phyloP scores from a whole-genome alignment of 202 grass and related monocot species.

The Bolboschoenoplectus hybrid region DNA sequence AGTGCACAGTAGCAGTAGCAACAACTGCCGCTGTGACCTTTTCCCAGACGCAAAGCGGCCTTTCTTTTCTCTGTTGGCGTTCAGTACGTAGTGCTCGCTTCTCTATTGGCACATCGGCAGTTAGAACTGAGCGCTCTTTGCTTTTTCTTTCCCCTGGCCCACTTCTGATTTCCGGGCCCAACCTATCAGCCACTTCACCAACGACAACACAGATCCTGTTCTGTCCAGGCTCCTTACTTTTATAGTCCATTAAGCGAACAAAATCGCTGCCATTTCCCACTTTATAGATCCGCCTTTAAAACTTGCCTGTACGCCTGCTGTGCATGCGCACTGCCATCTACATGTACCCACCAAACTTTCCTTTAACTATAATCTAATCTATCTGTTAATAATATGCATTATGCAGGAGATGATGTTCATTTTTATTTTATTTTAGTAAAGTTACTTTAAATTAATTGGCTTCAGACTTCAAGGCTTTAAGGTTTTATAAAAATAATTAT shows the following conservation, averaged over 20 bases:
- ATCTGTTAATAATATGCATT: background rate
- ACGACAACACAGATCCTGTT: constrained; percentile 23
- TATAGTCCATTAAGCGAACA: constrained; percentile 35
- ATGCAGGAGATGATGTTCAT: background rate
- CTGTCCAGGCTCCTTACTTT: background rate
- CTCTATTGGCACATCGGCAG: background rate
- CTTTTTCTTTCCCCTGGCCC: background rate
- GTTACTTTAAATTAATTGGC: background rate
- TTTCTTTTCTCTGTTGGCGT: background rate
- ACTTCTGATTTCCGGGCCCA: constrained; percentile 6
- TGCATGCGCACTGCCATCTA: constrained; percentile 29
- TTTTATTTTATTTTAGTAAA: background rate
- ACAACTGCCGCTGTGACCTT: background rate
- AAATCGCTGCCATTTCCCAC: constrained; percentile 33
- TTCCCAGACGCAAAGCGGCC: constrained; percentile 6
- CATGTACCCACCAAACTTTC: background rate
- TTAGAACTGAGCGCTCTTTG: constrained; percentile 11
- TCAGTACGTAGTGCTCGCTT: background rate
- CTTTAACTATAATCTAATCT: background rate
- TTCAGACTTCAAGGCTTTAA: background rate
- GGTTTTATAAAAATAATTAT: background rate
- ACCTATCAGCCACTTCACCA: background rate
- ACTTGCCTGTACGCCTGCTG: background rate
- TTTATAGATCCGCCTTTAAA: constrained; percentile 18
- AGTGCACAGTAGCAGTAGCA: background rate